Evolutionary conservation across 202 grass and related monocot species (phyloP), one percentile per base, ranked within the genome.

Genomic region (Carex arenaria): DNA sequence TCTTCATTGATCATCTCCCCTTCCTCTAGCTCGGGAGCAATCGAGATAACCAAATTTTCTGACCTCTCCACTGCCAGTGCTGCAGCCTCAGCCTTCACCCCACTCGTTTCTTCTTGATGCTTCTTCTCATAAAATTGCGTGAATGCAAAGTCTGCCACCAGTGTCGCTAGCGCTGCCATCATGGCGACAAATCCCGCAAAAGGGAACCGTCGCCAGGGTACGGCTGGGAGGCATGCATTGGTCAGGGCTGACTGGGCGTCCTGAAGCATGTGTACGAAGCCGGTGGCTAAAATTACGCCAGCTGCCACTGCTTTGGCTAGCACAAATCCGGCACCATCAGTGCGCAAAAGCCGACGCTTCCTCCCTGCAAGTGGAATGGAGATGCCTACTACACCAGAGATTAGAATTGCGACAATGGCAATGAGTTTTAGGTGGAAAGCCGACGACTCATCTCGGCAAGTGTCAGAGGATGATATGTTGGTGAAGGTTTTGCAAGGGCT

Each of bases 261-360:
- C 73, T 94, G 85, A 4, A 98, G 86, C 90, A 98, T 93, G 90
- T 98, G 95, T 3, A 95, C 92, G 60, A 98, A 98, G 1, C 95
- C 95, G 3, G 95, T 98, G 49, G 95, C 92, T 4, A 94, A 89
- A 73, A 98, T 89, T 5, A 98, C 95, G 0, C 95, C 95, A 0
- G 95, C 95, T 0, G 95, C 92, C 60, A 98, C 89, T 1, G 95
- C 90, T 87, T 93, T 98, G 2, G 87, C 87, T 9, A 85, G 53
- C 59, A 90, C 11, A 85, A 98, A 95, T 36, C 8, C 79, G 1
- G 82, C 49, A 84, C 85, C 83, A 85, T 88, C 93, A 22, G 93
- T 92, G 3, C 78, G 82, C 79, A 94, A n/a, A 14, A 86, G 45
- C n/a, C 92, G 89, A 0, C 86, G 90, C 85, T 92, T 97, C 55